Base-by-base conservation (phyloP, 2,329 filamentous ascomycete species). In the Graphilbum fragrans region DNA sequence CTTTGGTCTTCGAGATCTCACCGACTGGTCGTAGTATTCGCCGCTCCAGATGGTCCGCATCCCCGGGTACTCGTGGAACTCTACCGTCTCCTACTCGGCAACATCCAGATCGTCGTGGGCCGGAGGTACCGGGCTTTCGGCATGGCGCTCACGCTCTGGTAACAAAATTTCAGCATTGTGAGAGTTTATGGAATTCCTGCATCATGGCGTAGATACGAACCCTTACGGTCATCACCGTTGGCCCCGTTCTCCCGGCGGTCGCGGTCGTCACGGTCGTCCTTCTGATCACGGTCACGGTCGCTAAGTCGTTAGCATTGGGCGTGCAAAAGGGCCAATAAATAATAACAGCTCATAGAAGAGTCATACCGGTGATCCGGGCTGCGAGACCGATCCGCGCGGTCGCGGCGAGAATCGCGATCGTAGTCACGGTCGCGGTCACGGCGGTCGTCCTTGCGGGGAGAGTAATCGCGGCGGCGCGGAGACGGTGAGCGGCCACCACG, bases 41-140 rank as follows among this genome's bases (percentile, higher is more conserved):
- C 14, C 29, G 29, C 11, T 16, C 7, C 5, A 31, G 14, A 9
- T 5, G 29, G 6, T 10, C 6, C 29, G 6, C 6, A 7, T 7
- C 12, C 14, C 11, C 12, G 11, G 29, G 12, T 31, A 5, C 23
- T 27, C 23, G 7, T 31, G 29, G 29, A 14, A 31, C 12, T 31
- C 29, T 10, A 5, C 29, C 8, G 29, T 10, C 5, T 31, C 29
- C 50, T 68, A 80, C 66, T 96, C 92, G 55, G 88, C 90, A 57
- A 92, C 88, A 62, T 98, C 92, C 58, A 96, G 76, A 58, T 98
- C 92, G 61, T 98, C 92, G 57, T 94, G 86, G 53, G 79, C 81
- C 49, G 85, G 80, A 48, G 85, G 80, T 47, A 85, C 81, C 53
- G 86, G 82, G 54, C 84, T 86, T 52, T 93, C 86, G 29, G 29